These are phyloP conservation scores for Hyaloscypha finlandica DNA, from an alignment of 495 filamentous ascomycete species.

Conservation along the genomic window DNA sequence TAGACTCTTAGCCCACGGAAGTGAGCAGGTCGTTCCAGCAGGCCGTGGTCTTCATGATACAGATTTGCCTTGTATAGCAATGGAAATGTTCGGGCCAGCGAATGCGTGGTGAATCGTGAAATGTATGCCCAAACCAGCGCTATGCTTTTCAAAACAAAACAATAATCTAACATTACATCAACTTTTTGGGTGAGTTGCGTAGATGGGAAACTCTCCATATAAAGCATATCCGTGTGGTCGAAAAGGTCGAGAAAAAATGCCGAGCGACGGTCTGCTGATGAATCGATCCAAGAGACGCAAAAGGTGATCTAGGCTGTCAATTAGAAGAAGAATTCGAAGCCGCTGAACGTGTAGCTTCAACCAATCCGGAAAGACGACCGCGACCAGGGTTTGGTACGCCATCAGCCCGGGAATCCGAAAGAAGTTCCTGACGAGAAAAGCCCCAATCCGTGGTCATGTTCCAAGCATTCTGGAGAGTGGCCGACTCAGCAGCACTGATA, in stretches of 20 bases:
- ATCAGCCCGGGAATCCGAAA: slow-evolving; percentile 27
- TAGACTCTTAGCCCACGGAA: neutral
- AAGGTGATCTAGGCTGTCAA: slow-evolving; percentile 1
- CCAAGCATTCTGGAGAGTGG: slow-evolving; percentile 28
- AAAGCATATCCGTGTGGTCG: neutral
- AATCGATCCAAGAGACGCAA: neutral
- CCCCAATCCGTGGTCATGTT: slow-evolving; percentile 22
- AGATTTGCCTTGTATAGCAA: neutral
- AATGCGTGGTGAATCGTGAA: neutral
- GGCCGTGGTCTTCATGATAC: neutral
- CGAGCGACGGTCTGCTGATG: neutral
- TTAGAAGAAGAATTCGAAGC: neutral
- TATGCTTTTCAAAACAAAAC: slow-evolving; percentile 17
- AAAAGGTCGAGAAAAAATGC: neutral
- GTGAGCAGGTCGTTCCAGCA: neutral
- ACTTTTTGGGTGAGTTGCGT: neutral
- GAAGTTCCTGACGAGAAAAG: neutral
- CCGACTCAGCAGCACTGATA: slow-evolving; percentile 25
- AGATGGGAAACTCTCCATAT: neutral
- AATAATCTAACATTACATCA: slow-evolving; percentile 5
- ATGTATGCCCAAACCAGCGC: slow-evolving; percentile 16
- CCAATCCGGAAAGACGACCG: slow-evolving; percentile 37
- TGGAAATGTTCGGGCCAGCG: neutral
- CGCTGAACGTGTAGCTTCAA: slow-evolving; percentile 7
- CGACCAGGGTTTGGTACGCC: slow-evolving; percentile 31